phyloP scores from a whole-genome alignment of 176 grass and related monocot genomes.

The Rhynchospora tenuis region DNA sequence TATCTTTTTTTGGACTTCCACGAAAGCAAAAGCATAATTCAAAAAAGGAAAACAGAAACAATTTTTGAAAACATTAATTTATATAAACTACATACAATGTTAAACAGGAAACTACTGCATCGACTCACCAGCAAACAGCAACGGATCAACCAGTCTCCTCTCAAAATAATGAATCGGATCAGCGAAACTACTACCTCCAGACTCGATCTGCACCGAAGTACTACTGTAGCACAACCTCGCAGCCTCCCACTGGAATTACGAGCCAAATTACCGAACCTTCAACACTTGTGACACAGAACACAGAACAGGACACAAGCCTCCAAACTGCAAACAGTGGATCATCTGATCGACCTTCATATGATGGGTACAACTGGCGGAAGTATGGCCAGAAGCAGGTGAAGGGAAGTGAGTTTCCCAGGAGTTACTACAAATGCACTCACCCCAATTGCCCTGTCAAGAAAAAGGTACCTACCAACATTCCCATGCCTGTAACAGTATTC shows the following conservation, averaged over 20 bases:
- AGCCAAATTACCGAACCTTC: background rate
- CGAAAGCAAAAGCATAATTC: background rate
- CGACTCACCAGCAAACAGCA: background rate
- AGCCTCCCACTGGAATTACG: background rate
- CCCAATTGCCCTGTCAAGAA: constrained; percentile 80
- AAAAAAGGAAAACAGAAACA: background rate
- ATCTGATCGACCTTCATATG: constrained; percentile 40
- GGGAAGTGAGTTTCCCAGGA: constrained; percentile 83
- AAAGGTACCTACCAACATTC: constrained; percentile 28
- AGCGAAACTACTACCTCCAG: background rate
- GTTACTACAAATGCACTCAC: constrained; percentile 98
- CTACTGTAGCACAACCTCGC: background rate
- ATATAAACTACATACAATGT: background rate
- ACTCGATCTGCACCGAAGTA: background rate
- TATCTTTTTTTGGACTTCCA: background rate
- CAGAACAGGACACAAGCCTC: constrained; percentile 9
- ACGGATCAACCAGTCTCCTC: background rate
- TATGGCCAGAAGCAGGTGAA: constrained; percentile 99
- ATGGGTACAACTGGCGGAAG: constrained; percentile 95
- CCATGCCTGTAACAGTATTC: background rate
- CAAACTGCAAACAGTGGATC: constrained; percentile 18
- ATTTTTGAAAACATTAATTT: background rate
- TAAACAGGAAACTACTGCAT: background rate
- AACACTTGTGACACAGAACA: background rate
- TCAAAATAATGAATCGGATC: constrained; percentile 1